These are phyloP conservation scores for Solanum hybrid DNA, from an alignment of 305 asterid genomes.

Conservation along the genomic window DNA sequence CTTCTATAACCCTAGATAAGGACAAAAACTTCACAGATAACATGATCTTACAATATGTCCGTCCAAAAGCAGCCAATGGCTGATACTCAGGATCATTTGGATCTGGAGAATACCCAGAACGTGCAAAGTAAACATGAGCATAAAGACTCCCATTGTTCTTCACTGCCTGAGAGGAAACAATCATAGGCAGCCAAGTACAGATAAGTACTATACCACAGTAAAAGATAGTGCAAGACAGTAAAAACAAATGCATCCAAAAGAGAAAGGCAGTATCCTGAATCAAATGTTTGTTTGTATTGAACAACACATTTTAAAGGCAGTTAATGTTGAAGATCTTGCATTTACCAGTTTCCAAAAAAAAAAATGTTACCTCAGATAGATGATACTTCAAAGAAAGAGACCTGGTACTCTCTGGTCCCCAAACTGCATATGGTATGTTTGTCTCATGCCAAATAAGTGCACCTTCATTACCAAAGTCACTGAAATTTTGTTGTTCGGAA, in stretches of 20 bases:
- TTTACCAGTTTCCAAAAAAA: background rate
- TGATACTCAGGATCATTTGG: slow-evolving; percentile 88
- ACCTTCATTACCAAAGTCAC: slow-evolving; percentile 69
- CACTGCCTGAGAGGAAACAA: slow-evolving; percentile 43
- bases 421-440: slow-evolving; percentile 89
- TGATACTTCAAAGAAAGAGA: slow-evolving; percentile 56
- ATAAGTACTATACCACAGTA: background rate
- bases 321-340: slow-evolving; percentile 3
- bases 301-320: background rate
- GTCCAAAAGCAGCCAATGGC: slow-evolving; percentile 78
- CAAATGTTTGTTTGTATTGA: background rate
- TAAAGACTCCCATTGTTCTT: slow-evolving; percentile 85
- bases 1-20: background rate
- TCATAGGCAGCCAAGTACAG: slow-evolving; percentile 1
- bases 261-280: background rate
- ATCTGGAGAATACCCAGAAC: slow-evolving; percentile 87
- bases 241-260: background rate
- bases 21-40: background rate
- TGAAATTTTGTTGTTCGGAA: slow-evolving; percentile 61
- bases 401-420: slow-evolving; percentile 74
- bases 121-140: slow-evolving; percentile 90
- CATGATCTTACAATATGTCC: slow-evolving; percentile 51
- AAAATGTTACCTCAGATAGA: slow-evolving; percentile 67
- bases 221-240: background rate
- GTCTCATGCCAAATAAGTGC: slow-evolving; percentile 95